Base-by-base conservation (phyloP, 202 grass and related monocot genomes). In the Thinopyrum obtusiflorum region DNA sequence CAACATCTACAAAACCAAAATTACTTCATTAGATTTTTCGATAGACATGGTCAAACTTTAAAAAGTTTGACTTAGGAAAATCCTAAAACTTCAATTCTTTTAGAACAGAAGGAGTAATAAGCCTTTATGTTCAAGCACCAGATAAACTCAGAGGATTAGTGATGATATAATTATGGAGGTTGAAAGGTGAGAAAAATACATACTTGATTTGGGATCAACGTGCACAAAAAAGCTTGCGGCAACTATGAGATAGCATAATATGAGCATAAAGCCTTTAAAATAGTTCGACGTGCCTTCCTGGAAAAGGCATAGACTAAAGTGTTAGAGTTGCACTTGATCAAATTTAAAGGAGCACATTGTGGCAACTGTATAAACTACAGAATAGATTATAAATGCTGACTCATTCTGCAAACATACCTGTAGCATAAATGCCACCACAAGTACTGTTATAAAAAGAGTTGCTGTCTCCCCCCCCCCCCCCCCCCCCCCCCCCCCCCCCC, bases 231-330 rank as follows among this genome's bases (percentile, higher is more conserved):
- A 97, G 89, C 94, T 97, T 42, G 94, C 94, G 63, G 86, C 91
- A 40, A 97, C 94, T 77, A 97, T 97, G 80, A 97, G 89, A 85
- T 97, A 97, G 82, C 92, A 94, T 25, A 97, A 87, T 12, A 97
- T 97, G 55, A 97, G 94, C 94, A 97, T 97, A 76, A 97, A 78
- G 66, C 94, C 94, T 87, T 97, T 97, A 80, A 97, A 97, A 80
- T 97, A 97, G 79, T 97, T 97, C 20, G 94, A 93, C 3, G 94
- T 97, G 53, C 94, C 94, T 89, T 97, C 94, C 94, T 97, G 83
- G 57, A 89, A 87, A 86, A 53, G 32, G 44, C 61, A 65, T 83
- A 61, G 39, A 79, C 46, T 40, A 44, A 84, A 89, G 67, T 83
- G 62, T 51, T 65, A 77, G 24, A 73, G 47, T 71, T 27, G 69